phyloP scores from a whole-genome alignment of 306 rosid species.

The Prunus salicina region DNA sequence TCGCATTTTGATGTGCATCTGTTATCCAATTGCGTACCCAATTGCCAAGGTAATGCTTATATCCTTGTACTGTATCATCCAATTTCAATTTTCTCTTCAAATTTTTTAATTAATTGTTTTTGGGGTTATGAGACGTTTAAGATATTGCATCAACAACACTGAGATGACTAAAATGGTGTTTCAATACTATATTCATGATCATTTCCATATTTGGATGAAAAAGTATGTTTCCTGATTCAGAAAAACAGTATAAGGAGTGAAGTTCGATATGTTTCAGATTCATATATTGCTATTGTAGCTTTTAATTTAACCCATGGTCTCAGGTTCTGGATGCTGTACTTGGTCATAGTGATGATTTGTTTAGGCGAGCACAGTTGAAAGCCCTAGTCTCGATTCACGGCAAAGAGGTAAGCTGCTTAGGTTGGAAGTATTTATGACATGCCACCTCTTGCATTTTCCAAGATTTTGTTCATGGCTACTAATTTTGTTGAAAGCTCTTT shows the following conservation, averaged over 20 bases:
- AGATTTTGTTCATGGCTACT: neutral
- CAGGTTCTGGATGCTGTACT: conserved; percentile 79
- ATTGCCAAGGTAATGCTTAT: conserved; percentile 60
- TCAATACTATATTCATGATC: neutral
- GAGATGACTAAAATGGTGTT: neutral
- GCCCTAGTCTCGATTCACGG: conserved; percentile 51
- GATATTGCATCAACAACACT: neutral
- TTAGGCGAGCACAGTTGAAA: conserved; percentile 54
- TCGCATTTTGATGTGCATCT: conserved; percentile 65
- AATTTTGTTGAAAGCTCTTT: neutral
- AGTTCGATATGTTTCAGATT: neutral
- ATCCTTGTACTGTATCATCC: neutral
- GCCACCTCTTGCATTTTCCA: neutral
- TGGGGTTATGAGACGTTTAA: neutral
- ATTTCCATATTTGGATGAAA: neutral
- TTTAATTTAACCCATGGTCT: conserved; percentile 22
- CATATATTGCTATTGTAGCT: neutral
- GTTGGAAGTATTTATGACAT: neutral
- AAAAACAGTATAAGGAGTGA: neutral
- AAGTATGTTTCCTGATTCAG: neutral
- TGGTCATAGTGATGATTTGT: conserved; percentile 59
- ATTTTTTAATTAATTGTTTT: neutral
- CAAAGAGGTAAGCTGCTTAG: conserved; percentile 34
- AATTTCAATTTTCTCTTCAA: conserved; percentile 5
- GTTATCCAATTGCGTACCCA: conserved; percentile 81